phyloP scores from a whole-genome alignment of 768 basidiomycete genomes.

The Rubroboletus pulcherrimus region DNA sequence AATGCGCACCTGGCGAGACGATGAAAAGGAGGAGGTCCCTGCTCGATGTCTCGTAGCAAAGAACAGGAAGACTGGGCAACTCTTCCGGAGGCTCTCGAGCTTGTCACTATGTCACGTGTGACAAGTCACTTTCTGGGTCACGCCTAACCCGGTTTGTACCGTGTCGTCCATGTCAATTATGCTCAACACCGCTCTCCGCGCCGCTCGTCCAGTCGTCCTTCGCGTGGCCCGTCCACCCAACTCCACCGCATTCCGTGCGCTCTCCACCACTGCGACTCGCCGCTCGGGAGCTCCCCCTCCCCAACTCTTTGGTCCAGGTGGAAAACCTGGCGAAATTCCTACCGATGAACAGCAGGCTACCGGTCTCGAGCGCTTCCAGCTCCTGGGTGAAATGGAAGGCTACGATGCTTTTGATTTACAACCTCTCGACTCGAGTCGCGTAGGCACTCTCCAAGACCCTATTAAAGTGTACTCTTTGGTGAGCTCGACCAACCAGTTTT shows the following conservation, averaged over 20 bases:
- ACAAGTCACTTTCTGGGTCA: slow-evolving; percentile 24
- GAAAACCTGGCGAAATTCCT: slow-evolving; percentile 69
- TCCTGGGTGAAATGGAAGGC: slow-evolving; percentile 85
- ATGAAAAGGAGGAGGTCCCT: too few relatives aligned
- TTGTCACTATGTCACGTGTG: slow-evolving; percentile 23
- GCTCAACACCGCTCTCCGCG: slow-evolving; percentile 27
- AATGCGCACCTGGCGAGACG: too few relatives aligned
- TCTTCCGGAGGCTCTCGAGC: not conserved
- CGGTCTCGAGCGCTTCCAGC: slow-evolving; percentile 93
- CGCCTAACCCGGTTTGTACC: slow-evolving; percentile 27
- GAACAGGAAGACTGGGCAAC: too few relatives aligned
- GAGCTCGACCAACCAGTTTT: slow-evolving; percentile 28
- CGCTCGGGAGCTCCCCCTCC: slow-evolving; percentile 62
- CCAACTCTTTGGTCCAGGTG: slow-evolving; percentile 66
- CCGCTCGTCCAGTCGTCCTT: slow-evolving; percentile 24
- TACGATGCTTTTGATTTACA: slow-evolving; percentile 86
- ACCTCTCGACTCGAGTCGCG: slow-evolving; percentile 76
- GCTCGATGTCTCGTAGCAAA: too few relatives aligned
- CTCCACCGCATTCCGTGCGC: slow-evolving; percentile 42
- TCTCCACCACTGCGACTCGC: slow-evolving; percentile 55
- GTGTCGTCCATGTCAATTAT: slow-evolving; percentile 20
- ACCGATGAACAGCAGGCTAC: slow-evolving; percentile 90
- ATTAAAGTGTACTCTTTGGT: slow-evolving; percentile 86
- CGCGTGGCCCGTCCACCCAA: slow-evolving; percentile 21
- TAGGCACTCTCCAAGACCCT: slow-evolving; percentile 86